These are phyloP conservation scores for Calonectria naviculata DNA, from an alignment of 2,329 filamentous ascomycete genomes.

Conservation along the genomic window DNA sequence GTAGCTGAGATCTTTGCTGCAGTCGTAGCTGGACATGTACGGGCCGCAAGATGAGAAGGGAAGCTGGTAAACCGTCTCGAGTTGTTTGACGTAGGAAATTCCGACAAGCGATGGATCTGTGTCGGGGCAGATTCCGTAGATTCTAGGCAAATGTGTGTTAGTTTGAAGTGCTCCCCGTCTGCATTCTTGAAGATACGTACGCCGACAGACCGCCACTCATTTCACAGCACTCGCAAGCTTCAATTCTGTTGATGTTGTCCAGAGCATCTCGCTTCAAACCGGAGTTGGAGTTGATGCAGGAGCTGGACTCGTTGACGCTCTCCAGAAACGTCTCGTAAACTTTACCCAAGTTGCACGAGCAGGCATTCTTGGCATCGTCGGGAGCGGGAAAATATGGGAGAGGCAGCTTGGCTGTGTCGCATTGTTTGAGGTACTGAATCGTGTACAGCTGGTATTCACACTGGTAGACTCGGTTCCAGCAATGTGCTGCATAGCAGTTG, in stretches of 20 bases:
- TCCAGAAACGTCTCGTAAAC: slow-evolving; percentile 35
- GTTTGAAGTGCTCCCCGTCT: neutral
- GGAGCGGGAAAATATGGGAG: slow-evolving; percentile 53
- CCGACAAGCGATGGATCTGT: slow-evolving; percentile 40
- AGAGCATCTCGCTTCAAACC: slow-evolving; percentile 33
- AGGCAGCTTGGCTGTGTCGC: slow-evolving; percentile 41
- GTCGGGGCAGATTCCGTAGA: slow-evolving; percentile 44
- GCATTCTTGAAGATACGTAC: slow-evolving; percentile 30
- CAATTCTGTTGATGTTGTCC: slow-evolving; percentile 31
- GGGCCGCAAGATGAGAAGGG: slow-evolving; percentile 24
- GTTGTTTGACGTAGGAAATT: slow-evolving; percentile 24
- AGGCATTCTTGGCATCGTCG: slow-evolving; percentile 45
- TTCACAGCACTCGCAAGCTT: slow-evolving; percentile 48
- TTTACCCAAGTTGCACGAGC: slow-evolving; percentile 50
- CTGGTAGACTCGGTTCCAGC: slow-evolving; percentile 53
- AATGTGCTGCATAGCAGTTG: slow-evolving; percentile 50
- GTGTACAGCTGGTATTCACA: slow-evolving; percentile 53
- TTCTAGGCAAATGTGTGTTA: slow-evolving; percentile 39
- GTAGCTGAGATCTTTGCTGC: slow-evolving; percentile 35
- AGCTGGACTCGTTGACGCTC: slow-evolving; percentile 25
- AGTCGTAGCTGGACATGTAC: slow-evolving; percentile 36
- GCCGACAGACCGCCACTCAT: slow-evolving; percentile 48
- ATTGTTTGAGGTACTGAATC: slow-evolving; percentile 46
- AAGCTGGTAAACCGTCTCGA: slow-evolving; percentile 26
- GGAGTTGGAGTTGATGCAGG: slow-evolving; percentile 30